Conservation (phyloP, 1,284 basidiomycete genomes). For the Irpex sp. region DNA sequence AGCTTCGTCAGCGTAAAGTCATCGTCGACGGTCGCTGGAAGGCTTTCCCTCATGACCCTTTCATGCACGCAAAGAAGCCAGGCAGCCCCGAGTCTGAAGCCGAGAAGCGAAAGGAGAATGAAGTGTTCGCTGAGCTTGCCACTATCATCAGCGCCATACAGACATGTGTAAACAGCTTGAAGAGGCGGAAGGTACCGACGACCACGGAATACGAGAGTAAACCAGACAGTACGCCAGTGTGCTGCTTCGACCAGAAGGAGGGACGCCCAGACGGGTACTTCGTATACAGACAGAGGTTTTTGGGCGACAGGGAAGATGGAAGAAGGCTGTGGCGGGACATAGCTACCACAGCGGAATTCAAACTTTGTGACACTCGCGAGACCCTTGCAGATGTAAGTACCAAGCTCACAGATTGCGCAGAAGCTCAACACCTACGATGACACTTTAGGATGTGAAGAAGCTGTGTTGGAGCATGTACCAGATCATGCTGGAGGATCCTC, state of each 20-base stretch:
- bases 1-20: not conserved
- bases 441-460: not conserved
- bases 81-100: not conserved
- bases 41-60: not conserved
- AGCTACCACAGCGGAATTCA: not conserved
- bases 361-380: not conserved
- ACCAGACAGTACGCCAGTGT: not conserved
- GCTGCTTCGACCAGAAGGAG: not conserved
- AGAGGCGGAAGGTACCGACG: too few relatives aligned
- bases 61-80: not conserved
- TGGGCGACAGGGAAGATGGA: not conserved
- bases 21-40: not conserved
- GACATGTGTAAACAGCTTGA: not conserved
- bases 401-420: not conserved
- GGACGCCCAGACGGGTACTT: not conserved
- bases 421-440: not conserved
- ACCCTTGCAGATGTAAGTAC: not conserved
- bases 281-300: not conserved
- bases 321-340: not conserved
- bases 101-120: not conserved
- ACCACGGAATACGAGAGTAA: not conserved
- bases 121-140: not conserved
- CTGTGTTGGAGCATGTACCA: not conserved
- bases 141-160: not conserved
- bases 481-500: conserved; percentile 1